phyloP scores from a whole-genome alignment of 2,329 filamentous ascomycete species.

The Aciculosporium take region DNA sequence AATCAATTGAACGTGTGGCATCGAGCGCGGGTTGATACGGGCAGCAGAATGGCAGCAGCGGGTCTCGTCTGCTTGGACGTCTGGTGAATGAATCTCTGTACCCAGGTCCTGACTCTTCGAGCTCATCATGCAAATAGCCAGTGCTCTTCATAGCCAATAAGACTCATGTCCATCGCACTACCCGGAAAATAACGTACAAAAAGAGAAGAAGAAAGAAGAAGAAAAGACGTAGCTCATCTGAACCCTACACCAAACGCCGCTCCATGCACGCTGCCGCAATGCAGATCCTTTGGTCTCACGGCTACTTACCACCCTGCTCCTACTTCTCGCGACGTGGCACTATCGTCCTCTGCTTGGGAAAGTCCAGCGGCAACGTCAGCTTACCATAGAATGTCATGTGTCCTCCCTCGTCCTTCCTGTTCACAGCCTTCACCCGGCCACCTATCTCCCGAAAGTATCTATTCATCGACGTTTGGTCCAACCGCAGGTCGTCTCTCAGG shows the following conservation, averaged over 20 bases:
- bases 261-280: conserved; percentile 4
- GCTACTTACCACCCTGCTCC: too few species aligned
- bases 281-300: too few species aligned
- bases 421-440: conserved; percentile 46
- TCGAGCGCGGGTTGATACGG: too few species aligned
- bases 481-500: conserved; percentile 54
- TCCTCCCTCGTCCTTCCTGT: conserved; percentile 47
- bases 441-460: conserved; percentile 68
- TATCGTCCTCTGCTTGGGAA: conserved; percentile 48
- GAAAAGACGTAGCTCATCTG: not conserved
- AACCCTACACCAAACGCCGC: conserved; percentile 4
- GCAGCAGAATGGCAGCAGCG: too few species aligned
- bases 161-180: too few species aligned
- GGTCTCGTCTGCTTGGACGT: too few species aligned
- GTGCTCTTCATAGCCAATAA: too few species aligned
- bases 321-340: conserved; percentile 16
- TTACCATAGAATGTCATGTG: conserved; percentile 43
- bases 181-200: not conserved
- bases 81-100: too few species aligned
- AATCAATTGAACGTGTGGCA: too few species aligned
- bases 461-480: conserved; percentile 56
- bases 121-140: too few species aligned
- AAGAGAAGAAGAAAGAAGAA: not conserved
- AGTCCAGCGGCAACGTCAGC: conserved; percentile 64
- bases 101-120: too few species aligned